Evolutionary conservation across 768 basidiomycete genomes (phyloP).

Genomic region (Lentinula edodes): DNA sequence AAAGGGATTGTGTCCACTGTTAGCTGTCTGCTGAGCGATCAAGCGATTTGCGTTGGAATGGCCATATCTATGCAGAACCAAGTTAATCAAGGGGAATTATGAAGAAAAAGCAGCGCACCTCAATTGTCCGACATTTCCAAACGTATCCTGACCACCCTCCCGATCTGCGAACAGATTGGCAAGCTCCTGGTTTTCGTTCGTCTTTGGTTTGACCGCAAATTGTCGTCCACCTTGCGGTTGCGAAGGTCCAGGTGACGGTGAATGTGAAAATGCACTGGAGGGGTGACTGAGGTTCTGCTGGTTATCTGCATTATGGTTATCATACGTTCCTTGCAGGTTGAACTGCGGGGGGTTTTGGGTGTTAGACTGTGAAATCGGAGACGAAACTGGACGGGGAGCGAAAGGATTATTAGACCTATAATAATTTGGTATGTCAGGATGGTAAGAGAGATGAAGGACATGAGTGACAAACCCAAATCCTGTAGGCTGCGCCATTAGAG

Average conservation of each 20-base stretch:
- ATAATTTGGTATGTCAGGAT: background rate
- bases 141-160: slow-evolving; percentile 93
- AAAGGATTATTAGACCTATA: slow-evolving; percentile 94
- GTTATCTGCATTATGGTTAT: slow-evolving; percentile 32
- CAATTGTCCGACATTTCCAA: slow-evolving; percentile 81
- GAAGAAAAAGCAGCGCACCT: slow-evolving; percentile 37
- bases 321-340: slow-evolving; percentile 68
- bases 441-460: background rate
- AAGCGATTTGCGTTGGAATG: slow-evolving; percentile 50
- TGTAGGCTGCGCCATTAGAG: slow-evolving; percentile 55
- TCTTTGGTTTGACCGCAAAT: slow-evolving; percentile 36
- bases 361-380: slow-evolving; percentile 29
- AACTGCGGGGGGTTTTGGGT: slow-evolving; percentile 43
- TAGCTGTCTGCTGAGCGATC: slow-evolving; percentile 38
- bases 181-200: slow-evolving; percentile 71
- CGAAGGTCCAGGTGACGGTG: slow-evolving; percentile 36
- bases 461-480: slow-evolving; percentile 59
- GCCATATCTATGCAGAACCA: slow-evolving; percentile 44
- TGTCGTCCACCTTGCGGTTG: slow-evolving; percentile 26
- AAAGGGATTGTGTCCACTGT: slow-evolving; percentile 56
- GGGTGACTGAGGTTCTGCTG: slow-evolving; percentile 20
- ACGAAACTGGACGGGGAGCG: slow-evolving; percentile 38
- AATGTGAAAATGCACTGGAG: slow-evolving; percentile 38
- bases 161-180: slow-evolving; percentile 81
- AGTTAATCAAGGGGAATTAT: background rate